Evolutionary conservation across 2,329 filamentous ascomycete genomes (phyloP), one percentile per base, ranked within the genome.

Genomic region (Aspergillus calidoustus): DNA sequence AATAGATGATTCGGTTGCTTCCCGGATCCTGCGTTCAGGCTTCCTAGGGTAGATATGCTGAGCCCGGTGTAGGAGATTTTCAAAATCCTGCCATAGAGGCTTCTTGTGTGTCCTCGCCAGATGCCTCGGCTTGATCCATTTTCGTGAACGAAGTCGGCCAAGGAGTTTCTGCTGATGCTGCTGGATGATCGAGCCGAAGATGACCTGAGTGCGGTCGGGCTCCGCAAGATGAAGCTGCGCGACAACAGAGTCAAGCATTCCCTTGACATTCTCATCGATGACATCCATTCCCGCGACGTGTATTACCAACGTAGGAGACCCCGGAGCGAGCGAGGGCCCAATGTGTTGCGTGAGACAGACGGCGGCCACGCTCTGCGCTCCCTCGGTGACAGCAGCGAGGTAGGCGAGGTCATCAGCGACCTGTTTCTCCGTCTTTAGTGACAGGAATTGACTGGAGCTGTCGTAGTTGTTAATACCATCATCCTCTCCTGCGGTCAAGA

Each of bases 141-240:
- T 57, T 34, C 44, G 34, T 38, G 54, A 57, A 22, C 54, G 54
- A 41, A 57, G 44, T 25, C 54, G 54, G 22, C 54, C 54, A n/a
- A 57, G 54, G 44, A 57, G 54, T 38, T 57, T 57, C 54, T 57
- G 54, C 44, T 57, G 44, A 25, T 57, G 54, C 28, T 57, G 54
- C 28, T 28, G 43, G 30, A 57, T 25, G 44, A 57, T 57, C 41
- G 19, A 25, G 30, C 30, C n/a, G 54, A 57, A 57, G 22, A 57
- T 57, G 44, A 22, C 15, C 30, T 49, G 44, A 4, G 30, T 17
- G 13, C 23, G 44, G 38, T 23, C 22, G 30, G 52, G 2, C 15
- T 54, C 28, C 4, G 50, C 31, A 9, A 30, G 17, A 53, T 31
- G 25, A n/a, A 57, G n/a, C 54, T 57, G 43, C 15, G 54, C 25